Evolutionary conservation across 1,139 yeast species (phyloP).

Genomic region (Magnusiomyces tetraspermus): DNA sequence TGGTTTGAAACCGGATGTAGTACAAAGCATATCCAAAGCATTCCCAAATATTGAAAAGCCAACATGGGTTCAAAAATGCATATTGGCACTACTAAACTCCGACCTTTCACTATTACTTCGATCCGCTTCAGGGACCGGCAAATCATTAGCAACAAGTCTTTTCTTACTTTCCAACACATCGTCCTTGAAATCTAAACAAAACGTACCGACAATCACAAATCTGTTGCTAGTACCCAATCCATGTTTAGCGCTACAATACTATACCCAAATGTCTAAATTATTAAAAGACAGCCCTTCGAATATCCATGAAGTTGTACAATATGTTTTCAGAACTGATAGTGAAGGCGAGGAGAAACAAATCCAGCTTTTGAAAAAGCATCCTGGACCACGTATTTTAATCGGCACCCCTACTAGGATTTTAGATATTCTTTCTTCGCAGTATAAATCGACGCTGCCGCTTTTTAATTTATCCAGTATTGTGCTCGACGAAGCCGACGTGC

Average conservation of each 20-base stretch:
- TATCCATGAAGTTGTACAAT: conserved; percentile 34
- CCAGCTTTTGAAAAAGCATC: conserved; percentile 51
- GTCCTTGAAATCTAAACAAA: not conserved
- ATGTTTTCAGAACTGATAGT: conserved; percentile 73
- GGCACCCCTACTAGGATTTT: conserved; percentile 85
- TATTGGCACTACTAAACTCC: conserved; percentile 27
- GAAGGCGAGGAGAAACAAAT: conserved; percentile 60
- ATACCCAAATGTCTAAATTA: conserved; percentile 29
- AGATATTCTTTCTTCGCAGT: conserved; percentile 44
- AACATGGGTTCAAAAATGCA: conserved; percentile 25
- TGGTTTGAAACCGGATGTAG: not conserved
- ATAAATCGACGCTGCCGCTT: conserved; percentile 17
- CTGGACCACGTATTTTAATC: conserved; percentile 67
- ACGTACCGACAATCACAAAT: conserved; percentile 16
- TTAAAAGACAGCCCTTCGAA: conserved; percentile 43
- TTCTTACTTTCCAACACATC: conserved; percentile 18
- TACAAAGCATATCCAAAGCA: conserved; percentile 8
- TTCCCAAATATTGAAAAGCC: conserved; percentile 20
- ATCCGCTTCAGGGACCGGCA: conserved; percentile 27
- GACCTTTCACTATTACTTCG: conserved; percentile 25
- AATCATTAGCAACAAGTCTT: conserved; percentile 23
- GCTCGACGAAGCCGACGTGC: conserved; percentile 21
- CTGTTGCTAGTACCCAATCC: conserved; percentile 73
- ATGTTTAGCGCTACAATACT: conserved; percentile 68
- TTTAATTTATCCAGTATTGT: conserved; percentile 19